Base-by-base conservation (phyloP, 208 protist genomes). In the Balamuthia mandrillaris region DNA sequence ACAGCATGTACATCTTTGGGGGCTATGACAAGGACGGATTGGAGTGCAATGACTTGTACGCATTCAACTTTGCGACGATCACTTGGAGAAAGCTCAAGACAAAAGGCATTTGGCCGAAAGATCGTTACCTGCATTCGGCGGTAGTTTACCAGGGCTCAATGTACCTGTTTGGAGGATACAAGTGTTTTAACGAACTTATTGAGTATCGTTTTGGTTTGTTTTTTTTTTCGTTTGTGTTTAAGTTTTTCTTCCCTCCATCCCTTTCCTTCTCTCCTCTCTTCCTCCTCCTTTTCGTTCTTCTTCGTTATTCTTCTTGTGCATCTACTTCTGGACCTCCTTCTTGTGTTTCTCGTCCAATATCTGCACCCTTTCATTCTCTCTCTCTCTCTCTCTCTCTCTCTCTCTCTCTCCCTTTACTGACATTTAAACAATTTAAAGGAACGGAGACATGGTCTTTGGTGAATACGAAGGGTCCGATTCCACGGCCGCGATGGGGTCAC, bases 1-100 rank as follows among this genome's bases (percentile, higher is more conserved):
- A 79, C 47, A 60, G 0, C 31, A 79, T 79, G 70, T 79, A 79
- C 47, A 35, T 79, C 14, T 79, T 79, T 24, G 70, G 70, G 21
- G 70, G 70, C 10, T 79, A 79, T 31, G 70, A 79, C 33, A 79
- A 79, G 70, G 70, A 79, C 7, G 70, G 70, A 14, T 79, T 79
- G 31, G 70, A 79, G 70, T 79, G 70, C 70, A 79, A 79, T 49
- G 70, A 79, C 47, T 49, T 79, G 18, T 79, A 79, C 70, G 70
- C 52, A 49, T 79, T 60, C 31, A 79, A 58, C 70, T 79, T 79
- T 24, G 16, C 58, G 31, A 79, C 42, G 2, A 42, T 31, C 3
- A 42, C 39, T 42, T 79, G 70, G 70, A 24, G 70, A 3, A 79
- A 58, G 16, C 47, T 79, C 29, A 79, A 79, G 47, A 79, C 70